phyloP scores from a whole-genome alignment of 2,329 filamentous ascomycete genomes.

The Diaporthe humulicola region DNA sequence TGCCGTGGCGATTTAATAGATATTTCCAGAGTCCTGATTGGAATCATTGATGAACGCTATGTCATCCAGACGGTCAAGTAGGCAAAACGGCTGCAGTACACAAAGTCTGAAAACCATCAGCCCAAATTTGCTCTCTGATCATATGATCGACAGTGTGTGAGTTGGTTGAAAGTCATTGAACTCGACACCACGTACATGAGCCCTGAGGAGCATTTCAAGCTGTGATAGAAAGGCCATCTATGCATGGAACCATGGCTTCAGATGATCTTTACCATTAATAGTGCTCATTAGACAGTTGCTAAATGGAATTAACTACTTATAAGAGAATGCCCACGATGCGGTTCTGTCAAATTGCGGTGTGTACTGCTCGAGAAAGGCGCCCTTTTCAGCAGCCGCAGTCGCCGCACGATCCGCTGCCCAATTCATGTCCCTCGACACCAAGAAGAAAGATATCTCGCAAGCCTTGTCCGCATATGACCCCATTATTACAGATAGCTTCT shows the following conservation, averaged over 20 bases:
- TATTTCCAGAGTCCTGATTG: not conserved
- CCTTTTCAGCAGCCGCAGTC: not conserved
- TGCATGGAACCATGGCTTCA: not conserved
- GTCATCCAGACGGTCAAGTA: not conserved
- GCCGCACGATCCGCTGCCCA: constrained; percentile 19
- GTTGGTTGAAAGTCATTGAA: not conserved
- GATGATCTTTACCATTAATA: not conserved
- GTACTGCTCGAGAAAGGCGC: not conserved
- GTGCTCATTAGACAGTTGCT: not conserved
- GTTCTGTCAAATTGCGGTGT: constrained; percentile 16
- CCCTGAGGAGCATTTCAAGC: no score
- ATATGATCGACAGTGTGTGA: no score
- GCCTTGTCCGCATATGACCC: constrained; percentile 13
- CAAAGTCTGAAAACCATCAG: not conserved
- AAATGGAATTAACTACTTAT: not conserved
- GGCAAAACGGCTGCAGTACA: not conserved
- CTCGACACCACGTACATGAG: not conserved
- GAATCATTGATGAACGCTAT: not conserved
- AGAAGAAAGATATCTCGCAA: constrained; percentile 17
- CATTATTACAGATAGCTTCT: constrained; percentile 18
- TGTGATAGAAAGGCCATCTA: not conserved
- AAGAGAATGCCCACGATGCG: constrained; percentile 13
- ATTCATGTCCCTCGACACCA: constrained; percentile 13
- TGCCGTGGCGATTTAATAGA: no score
- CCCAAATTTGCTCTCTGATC: not conserved